Evolutionary conservation across 371 early-diverging fungal species (phyloP).

Genomic region (Conidiobolus incongruus): DNA sequence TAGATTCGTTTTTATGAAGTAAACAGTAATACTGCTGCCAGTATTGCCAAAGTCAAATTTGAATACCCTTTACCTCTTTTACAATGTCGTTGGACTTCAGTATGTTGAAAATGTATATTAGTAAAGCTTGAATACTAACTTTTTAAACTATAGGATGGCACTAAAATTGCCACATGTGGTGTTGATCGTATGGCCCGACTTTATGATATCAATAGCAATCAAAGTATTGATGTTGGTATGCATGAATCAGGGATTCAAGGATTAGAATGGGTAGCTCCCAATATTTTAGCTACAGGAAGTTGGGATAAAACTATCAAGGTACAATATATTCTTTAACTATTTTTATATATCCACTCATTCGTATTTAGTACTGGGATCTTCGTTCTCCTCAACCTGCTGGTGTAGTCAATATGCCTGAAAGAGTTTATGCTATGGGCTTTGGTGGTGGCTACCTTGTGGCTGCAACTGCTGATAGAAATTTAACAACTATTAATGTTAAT

Average conservation of each 20-base stretch:
- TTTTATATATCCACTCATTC: slow-evolving; percentile 2
- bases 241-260: slow-evolving; percentile 48
- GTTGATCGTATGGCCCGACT: slow-evolving; percentile 42
- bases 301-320: slow-evolving; percentile 84
- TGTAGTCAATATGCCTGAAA: slow-evolving; percentile 44
- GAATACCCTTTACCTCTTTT: slow-evolving; percentile 69
- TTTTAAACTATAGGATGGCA: slow-evolving; percentile 55
- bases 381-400: slow-evolving; percentile 36
- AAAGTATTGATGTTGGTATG: slow-evolving; percentile 29
- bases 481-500: slow-evolving; percentile 42
- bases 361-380: slow-evolving; percentile 54
- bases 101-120: slow-evolving; percentile 10
- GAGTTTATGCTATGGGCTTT: slow-evolving; percentile 66
- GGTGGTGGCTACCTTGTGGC: slow-evolving; percentile 41
- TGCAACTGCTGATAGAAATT: slow-evolving; percentile 48
- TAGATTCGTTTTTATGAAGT: slow-evolving; percentile 85
- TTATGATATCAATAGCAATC: slow-evolving; percentile 38
- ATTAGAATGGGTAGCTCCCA: slow-evolving; percentile 28
- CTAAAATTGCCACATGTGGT: slow-evolving; percentile 59
- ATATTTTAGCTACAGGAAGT: slow-evolving; percentile 57
- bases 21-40: slow-evolving; percentile 33
- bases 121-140: neutral
- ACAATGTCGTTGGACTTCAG: slow-evolving; percentile 69
- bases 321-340: slow-evolving; percentile 6
- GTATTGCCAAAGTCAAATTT: slow-evolving; percentile 55